Evolutionary conservation across 139 green algal genomes (phyloP).

Genomic region (Desmodesmus armatus): DNA sequence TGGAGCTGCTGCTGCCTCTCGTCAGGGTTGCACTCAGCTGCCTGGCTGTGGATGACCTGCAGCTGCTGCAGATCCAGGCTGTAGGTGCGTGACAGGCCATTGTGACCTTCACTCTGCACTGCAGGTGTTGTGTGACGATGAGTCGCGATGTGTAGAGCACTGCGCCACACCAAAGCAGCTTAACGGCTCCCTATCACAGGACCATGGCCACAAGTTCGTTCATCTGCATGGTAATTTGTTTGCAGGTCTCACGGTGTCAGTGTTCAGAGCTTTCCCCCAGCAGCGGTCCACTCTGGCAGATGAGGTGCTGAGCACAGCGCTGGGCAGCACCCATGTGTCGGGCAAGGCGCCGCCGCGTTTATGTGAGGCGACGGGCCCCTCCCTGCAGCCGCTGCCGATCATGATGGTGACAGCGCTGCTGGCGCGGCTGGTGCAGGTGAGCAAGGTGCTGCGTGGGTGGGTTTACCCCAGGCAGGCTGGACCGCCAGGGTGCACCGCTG

Average conservation of each 20-base stretch:
- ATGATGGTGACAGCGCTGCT: constrained; percentile 72
- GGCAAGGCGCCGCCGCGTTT: constrained; percentile 28
- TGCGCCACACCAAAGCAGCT: no score
- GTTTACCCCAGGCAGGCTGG: background rate
- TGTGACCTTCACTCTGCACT: no score
- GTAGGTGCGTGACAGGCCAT: constrained; percentile 61
- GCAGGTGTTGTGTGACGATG: no score
- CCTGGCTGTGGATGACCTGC: constrained; percentile 65
- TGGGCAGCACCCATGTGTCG: constrained; percentile 42
- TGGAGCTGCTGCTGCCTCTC: constrained; percentile 66
- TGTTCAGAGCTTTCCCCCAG: constrained; percentile 54
- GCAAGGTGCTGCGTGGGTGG: background rate
- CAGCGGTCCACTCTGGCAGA: constrained; percentile 62
- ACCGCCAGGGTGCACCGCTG: background rate
- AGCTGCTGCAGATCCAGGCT: constrained; percentile 70
- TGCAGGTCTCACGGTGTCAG: constrained; percentile 61
- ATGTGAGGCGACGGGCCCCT: constrained; percentile 27
- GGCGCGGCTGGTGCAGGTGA: constrained; percentile 80
- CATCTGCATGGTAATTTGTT: background rate
- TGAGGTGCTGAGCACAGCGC: constrained; percentile 60
- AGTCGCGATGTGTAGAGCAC: no score
- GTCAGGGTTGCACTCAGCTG: constrained; percentile 58
- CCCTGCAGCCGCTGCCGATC: constrained; percentile 50
- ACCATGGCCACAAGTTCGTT: no score
- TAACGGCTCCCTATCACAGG: no score